Evolutionary conservation across 805 yeast genomes (phyloP), one percentile per base, ranked within the genome.

Genomic region (Kurtzmaniella cleridarum): DNA sequence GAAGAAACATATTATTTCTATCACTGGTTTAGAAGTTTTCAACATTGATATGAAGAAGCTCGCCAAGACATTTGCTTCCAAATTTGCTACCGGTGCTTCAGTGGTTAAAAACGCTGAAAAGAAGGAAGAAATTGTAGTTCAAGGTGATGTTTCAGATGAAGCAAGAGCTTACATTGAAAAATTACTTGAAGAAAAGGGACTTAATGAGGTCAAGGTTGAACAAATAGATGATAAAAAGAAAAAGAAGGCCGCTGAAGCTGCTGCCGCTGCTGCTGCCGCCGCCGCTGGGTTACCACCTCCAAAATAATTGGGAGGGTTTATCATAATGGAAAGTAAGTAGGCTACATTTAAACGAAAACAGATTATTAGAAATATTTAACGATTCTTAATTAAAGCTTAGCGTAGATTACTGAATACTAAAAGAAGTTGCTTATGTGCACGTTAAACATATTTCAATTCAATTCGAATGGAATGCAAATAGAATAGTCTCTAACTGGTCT

Each of bases 31-130:
- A 46, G 97, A 91, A 57, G 86, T 89, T 29, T 83, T 88, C 57
- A 91, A 82, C 44, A 76, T 88, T 44, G 96, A 90, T 57, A 75
- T 86, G 78, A 90, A 90, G 69, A 90, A 89, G 57, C 71, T 88
- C 48, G 85, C 96, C 33, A 91, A 91, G 71, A 81, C 89, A 0
- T 90, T 91, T 62, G 93, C 97, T 0, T 82, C 93, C 27, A 88
- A 85, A 60, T 90, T 91, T 57, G 98, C 98, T 11, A 90, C 97
- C 7, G 98, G 98, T 37, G 91, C 96, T 23, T 80, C 93, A 16
- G 95, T 90, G 11, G 81, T 89, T 3, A 90, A 90, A 64, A 85
- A 79, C 47, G 89, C 80, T 3, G 98, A 90, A 48, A 90, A 90
- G 64, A 86, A 84, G 59, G 96, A 91, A 45, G 98, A 90, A 56